Evolutionary conservation across 2,329 filamentous ascomycete species (phyloP).

Genomic region (Ascocoryne sarcoides): DNA sequence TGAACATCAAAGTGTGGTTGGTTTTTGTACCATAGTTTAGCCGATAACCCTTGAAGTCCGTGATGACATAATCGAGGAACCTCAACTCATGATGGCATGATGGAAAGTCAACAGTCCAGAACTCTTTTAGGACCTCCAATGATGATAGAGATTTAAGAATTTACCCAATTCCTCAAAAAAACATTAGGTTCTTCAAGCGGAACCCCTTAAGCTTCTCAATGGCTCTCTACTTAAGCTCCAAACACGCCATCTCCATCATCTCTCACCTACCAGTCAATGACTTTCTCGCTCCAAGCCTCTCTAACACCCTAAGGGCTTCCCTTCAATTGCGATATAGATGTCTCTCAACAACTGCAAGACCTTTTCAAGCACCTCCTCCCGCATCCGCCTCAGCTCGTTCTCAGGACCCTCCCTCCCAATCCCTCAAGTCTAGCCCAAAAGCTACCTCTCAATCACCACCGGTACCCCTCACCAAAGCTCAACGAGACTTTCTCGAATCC

Average conservation of each 20-base stretch:
- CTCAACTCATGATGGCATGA: no score
- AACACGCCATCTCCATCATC: conserved; percentile 6
- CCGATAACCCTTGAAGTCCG: no score
- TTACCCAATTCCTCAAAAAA: no score
- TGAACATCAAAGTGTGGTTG: no score
- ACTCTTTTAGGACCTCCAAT: no score
- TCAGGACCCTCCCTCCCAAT: conserved; percentile 18
- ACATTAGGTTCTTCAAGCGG: no score
- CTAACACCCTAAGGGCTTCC: conserved; percentile 12
- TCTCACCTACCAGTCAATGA: conserved; percentile 27
- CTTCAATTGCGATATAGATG: conserved; percentile 12
- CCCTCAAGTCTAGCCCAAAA: conserved; percentile 28
- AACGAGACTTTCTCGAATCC: conserved; percentile 66
- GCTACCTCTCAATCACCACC: conserved; percentile 11
- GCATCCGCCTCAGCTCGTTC: not conserved
- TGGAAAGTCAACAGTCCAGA: no score
- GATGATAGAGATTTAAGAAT: no score
- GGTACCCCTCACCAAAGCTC: conserved; percentile 54
- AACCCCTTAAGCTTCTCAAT: no score
- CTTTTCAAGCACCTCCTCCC: not conserved
- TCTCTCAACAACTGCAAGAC: conserved; percentile 16
- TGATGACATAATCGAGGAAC: no score
- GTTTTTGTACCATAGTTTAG: no score
- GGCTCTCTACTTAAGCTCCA: conserved; percentile 8
- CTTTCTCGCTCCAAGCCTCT: conserved; percentile 32